phyloP scores from a whole-genome alignment of 805 yeast genomes.

The Lachancea cidri region DNA sequence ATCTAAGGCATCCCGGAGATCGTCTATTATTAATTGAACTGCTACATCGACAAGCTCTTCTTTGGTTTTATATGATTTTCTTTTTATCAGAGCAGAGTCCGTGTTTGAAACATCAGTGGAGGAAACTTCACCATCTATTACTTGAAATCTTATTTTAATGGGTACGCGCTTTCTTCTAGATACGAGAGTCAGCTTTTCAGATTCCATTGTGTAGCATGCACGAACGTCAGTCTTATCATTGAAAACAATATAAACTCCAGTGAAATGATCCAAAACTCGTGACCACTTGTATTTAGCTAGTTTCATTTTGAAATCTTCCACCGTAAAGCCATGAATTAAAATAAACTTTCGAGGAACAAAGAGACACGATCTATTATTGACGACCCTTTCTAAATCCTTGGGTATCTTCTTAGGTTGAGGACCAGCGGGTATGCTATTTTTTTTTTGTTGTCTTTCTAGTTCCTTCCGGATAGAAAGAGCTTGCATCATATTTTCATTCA shows the following conservation, averaged over 20 bases:
- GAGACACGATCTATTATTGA: slow-evolving; percentile 55
- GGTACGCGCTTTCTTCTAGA: slow-evolving; percentile 23
- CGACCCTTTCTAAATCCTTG: slow-evolving; percentile 40
- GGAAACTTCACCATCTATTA: slow-evolving; percentile 14
- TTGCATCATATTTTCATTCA: slow-evolving; percentile 36
- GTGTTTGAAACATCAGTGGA: neutral
- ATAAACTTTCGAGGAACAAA: slow-evolving; percentile 50
- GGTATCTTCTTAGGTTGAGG: slow-evolving; percentile 37
- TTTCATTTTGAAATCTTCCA: slow-evolving; percentile 56
- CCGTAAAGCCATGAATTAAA: slow-evolving; percentile 46
- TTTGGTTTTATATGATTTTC: slow-evolving; percentile 15
- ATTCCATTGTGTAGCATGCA: slow-evolving; percentile 21
- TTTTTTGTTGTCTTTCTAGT: slow-evolving; percentile 20
- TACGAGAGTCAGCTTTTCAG: slow-evolving; percentile 20
- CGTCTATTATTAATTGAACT: slow-evolving; percentile 50
- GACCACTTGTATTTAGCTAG: slow-evolving; percentile 61
- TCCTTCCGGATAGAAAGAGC: slow-evolving; percentile 34
- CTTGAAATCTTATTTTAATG: slow-evolving; percentile 20
- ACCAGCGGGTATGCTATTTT: slow-evolving; percentile 7
- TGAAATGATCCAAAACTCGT: slow-evolving; percentile 52
- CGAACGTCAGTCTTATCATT: slow-evolving; percentile 35
- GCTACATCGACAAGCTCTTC: slow-evolving; percentile 53
- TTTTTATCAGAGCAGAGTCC: neutral
- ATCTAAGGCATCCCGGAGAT: slow-evolving; percentile 54
- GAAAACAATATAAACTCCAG: slow-evolving; percentile 72